Base-by-base conservation (phyloP, 495 filamentous ascomycete genomes). In the Neurospora sublineolata region DNA sequence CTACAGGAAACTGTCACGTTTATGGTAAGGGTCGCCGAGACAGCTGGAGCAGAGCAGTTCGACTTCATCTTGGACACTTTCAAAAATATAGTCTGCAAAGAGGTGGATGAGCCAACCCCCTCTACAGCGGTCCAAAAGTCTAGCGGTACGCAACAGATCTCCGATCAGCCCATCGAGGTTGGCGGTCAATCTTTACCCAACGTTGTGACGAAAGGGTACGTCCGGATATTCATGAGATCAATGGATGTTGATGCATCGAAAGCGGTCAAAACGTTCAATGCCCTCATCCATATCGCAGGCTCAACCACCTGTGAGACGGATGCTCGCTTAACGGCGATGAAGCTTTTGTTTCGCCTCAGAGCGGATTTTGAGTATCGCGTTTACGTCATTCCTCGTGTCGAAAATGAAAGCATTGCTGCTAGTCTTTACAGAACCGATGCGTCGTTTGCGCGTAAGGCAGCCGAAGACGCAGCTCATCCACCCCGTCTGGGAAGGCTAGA, bases 331-430 rank as follows among this genome's bases (percentile, higher is more conserved):
- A 90, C 89, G 11, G 90, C 91, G 4, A 87, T 97, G 83, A 96
- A 93, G 75, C 81, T 97, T 60, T 83, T 98, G 8, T 94, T 95
- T 76, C 88, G 94, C 27, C 82, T 98, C 23, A 87, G 94, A 68
- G 92, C 92, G 37, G 92, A 97, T 77, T 91, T 88, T 38, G 87
- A 89, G 18, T 86, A 93, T 67, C 86, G 87, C 40, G 85, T 97
- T 4, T 90, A 89, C 52, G 80, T 97, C 37, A 85, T 88, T 2
- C 79, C 86, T 9, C 84, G 85, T 9, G 86, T 87, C 0, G 93
- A 96, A 74, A 89, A 87, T 52, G 89, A 91, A 74, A 86, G 86
- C 67, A 80, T 97, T 12, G 91, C 94, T 44, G 87, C 87, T 37
- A 85, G 89, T 9, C 80, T 97, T 8, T 90, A 87, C 74, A 88